Conservation (phyloP, 2,329 filamentous ascomycete genomes). For the Didymella pinodella region DNA sequence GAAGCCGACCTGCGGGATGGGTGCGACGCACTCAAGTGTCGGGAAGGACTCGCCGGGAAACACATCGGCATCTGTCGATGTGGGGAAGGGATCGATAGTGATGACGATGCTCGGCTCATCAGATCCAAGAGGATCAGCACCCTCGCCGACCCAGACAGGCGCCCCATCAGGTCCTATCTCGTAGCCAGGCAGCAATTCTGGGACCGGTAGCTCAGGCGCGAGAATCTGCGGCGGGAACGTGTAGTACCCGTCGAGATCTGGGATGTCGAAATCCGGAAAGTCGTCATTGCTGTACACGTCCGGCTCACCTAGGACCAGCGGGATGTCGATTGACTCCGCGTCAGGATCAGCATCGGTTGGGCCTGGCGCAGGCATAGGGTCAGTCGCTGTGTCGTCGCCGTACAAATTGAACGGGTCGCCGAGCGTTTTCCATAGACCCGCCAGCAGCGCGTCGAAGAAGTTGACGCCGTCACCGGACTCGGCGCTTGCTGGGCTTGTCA, state of each 20-base stretch:
- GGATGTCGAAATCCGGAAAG: slow-evolving; percentile 18
- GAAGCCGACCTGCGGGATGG: slow-evolving; percentile 11
- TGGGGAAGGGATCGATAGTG: slow-evolving; percentile 5
- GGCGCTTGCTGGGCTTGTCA: slow-evolving; percentile 13
- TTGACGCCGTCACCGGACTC: slow-evolving; percentile 4
- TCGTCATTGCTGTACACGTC: background rate
- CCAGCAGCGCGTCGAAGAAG: slow-evolving; percentile 9
- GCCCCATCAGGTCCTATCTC: slow-evolving; percentile 1
- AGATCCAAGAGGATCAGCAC: slow-evolving; percentile 1
- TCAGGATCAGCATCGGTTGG: background rate
- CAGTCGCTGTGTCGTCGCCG: background rate
- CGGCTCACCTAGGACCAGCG: slow-evolving; percentile 9
- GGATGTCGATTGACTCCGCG: background rate
- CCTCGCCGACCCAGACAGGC: slow-evolving; percentile 13
- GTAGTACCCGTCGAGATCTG: slow-evolving; percentile 11
- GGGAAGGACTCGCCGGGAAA: background rate
- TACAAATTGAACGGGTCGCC: slow-evolving; percentile 8
- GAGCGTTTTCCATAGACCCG: slow-evolving; percentile 2
- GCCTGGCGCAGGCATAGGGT: slow-evolving; percentile 2
- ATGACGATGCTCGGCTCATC: slow-evolving; percentile 1
- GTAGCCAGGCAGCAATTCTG: slow-evolving; percentile 10
- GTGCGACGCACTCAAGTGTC: slow-evolving; percentile 1
- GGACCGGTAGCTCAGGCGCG: background rate
- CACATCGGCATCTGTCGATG: background rate
- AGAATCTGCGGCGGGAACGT: slow-evolving; percentile 2